A percentile compares a stretch with the other conserved stretches of the same genome.
Evolutionary conservation across 345 rosid species (phyloP).

Genomic region (Euphorbia peplus): DNA sequence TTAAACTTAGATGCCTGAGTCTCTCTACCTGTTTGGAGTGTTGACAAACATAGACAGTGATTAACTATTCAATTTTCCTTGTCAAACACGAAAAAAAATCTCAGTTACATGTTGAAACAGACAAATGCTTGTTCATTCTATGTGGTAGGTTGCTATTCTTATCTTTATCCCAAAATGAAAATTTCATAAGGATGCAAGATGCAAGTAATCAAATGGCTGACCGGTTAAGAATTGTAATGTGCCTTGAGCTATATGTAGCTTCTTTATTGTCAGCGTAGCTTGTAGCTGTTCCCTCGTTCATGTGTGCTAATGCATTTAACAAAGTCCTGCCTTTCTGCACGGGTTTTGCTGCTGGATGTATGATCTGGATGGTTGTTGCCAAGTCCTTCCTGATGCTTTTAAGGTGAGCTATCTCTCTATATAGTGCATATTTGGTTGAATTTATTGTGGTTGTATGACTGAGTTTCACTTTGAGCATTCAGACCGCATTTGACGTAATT

Average conservation of each 20-base stretch:
- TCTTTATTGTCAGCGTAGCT: constrained; percentile 20
- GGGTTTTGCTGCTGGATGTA: constrained; percentile 99
- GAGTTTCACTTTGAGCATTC: constrained; percentile 3
- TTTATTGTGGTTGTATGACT: not conserved
- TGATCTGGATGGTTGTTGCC: constrained; percentile 99
- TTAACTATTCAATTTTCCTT: not conserved
- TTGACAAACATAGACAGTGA: not conserved
- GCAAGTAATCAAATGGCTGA: not conserved
- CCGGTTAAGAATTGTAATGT: not conserved
- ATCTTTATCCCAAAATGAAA: not conserved
- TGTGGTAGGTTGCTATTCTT: not conserved
- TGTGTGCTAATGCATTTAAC: constrained; percentile 94
- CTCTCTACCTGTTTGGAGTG: not conserved
- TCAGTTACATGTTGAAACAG: not conserved
- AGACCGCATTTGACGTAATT: not conserved
- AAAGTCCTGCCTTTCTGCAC: constrained; percentile 96
- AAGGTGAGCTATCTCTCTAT: constrained; percentile 47
- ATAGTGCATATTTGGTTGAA: not conserved
- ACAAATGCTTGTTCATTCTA: not conserved
- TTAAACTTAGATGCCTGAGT: not conserved
- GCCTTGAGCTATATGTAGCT: not conserved
- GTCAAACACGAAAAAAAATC: not conserved
- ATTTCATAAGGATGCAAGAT: not conserved
- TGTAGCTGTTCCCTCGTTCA: constrained; percentile 95
- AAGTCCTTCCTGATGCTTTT: constrained; percentile 98